Evolutionary conservation across 306 rosid species (phyloP).

Genomic region (Corylus americana): DNA sequence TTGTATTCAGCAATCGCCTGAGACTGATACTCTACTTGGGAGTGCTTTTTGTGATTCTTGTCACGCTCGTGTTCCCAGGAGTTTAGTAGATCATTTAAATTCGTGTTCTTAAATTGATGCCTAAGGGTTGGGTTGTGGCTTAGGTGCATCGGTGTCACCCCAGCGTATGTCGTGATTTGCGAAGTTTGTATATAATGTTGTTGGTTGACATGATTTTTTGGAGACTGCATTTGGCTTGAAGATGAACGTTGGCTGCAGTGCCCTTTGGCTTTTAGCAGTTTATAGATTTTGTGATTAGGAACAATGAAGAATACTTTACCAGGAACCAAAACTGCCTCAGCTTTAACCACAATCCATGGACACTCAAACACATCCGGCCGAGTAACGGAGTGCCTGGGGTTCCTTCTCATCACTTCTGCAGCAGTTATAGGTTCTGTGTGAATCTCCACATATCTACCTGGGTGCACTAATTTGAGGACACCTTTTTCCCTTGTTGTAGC

Average conservation of each 20-base stretch:
- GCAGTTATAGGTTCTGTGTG: constrained; percentile 53
- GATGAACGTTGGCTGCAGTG: constrained; percentile 1
- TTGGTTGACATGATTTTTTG: neutral
- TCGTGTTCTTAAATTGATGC: constrained; percentile 5
- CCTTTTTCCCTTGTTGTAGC: constrained; percentile 29
- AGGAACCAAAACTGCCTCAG: constrained; percentile 54
- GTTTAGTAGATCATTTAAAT: neutral
- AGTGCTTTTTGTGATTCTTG: neutral
- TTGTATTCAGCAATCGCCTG: constrained; percentile 1
- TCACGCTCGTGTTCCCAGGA: constrained; percentile 7
- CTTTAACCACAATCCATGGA: constrained; percentile 74
- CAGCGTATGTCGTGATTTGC: constrained; percentile 8
- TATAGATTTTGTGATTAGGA: constrained; percentile 55
- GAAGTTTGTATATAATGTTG: neutral
- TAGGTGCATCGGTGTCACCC: constrained; percentile 34
- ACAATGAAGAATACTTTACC: constrained; percentile 63
- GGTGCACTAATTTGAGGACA: constrained; percentile 57
- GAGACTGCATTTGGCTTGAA: constrained; percentile 14
- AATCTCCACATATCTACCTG: constrained; percentile 53
- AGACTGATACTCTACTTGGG: neutral
- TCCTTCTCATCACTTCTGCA: constrained; percentile 49
- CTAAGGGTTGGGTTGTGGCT: constrained; percentile 1
- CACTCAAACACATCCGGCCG: constrained; percentile 62
- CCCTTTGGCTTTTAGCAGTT: constrained; percentile 45
- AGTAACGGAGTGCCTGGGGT: constrained; percentile 67